These are phyloP conservation scores for Benincasa hispida DNA, from an alignment of 306 rosid genomes.

Conservation along the genomic window DNA sequence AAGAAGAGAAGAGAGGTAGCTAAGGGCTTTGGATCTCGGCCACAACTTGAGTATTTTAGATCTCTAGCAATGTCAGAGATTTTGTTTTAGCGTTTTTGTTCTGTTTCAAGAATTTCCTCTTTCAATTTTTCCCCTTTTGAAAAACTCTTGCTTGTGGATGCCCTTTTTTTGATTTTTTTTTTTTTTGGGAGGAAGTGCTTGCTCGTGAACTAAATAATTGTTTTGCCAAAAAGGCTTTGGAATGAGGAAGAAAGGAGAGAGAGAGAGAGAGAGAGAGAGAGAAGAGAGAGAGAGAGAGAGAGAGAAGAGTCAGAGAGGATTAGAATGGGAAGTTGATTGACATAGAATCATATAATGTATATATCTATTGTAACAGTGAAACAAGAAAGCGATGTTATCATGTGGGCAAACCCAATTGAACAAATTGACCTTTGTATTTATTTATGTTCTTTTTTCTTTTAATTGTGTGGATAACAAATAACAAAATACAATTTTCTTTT, in stretches of 20 bases:
- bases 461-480: neutral
- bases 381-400: slow-evolving; percentile 18
- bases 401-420: slow-evolving; percentile 7
- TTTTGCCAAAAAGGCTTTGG: neutral
- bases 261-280: neutral
- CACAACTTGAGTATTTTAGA: slow-evolving; percentile 42
- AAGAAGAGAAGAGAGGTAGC: slow-evolving; percentile 1
- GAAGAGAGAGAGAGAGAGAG: no score
- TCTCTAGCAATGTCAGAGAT: slow-evolving; percentile 15
- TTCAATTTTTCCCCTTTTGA: neutral
- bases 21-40: slow-evolving; percentile 27
- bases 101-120: slow-evolving; percentile 15
- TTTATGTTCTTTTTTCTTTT: neutral
- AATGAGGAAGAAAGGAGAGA: neutral
- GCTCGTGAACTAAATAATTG: slow-evolving; percentile 28
- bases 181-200: neutral
- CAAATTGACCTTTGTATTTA: slow-evolving; percentile 19
- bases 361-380: slow-evolving; percentile 22
- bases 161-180: slow-evolving; percentile 24
- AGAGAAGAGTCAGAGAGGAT: slow-evolving; percentile 29
- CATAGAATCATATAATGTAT: slow-evolving; percentile 1
- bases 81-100: slow-evolving; percentile 47
- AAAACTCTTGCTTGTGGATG: slow-evolving; percentile 38
- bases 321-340: slow-evolving; percentile 18
- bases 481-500: neutral